A percentile compares a stretch with the other conserved stretches of the same genome.
Evolutionary conservation across 2,329 filamentous ascomycete genomes (phyloP).

Genomic region (Alternaria sp.): DNA sequence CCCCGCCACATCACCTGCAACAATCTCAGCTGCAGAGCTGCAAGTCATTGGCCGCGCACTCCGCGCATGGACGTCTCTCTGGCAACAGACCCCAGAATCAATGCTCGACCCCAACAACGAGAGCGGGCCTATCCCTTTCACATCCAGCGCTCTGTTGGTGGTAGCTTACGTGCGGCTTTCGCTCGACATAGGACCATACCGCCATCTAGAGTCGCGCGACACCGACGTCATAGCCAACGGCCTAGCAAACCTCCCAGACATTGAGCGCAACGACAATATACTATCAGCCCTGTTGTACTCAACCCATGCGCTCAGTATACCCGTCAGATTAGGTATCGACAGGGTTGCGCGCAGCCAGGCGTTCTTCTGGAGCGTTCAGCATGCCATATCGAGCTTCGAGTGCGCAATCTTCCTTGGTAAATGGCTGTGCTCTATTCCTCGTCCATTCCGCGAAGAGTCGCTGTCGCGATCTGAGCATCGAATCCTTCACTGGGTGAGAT

Average conservation of each 20-base stretch:
- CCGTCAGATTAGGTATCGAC: conserved; percentile 62
- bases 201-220: conserved; percentile 54
- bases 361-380: conserved; percentile 64
- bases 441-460: conserved; percentile 17
- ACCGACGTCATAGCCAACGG: conserved; percentile 50
- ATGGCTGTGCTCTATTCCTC: conserved; percentile 49
- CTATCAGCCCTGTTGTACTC: conserved; percentile 60
- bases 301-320: conserved; percentile 62
- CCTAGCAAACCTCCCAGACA: conserved; percentile 46
- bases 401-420: conserved; percentile 62
- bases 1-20: conserved; percentile 23
- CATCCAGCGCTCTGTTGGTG: conserved; percentile 55
- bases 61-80: conserved; percentile 43
- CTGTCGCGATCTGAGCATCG: conserved; percentile 48
- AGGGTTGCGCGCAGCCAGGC: conserved; percentile 62
- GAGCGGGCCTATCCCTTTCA: conserved; percentile 48
- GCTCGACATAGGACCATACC: conserved; percentile 54
- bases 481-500: conserved; percentile 56
- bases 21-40: conserved; percentile 27
- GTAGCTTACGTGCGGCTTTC: conserved; percentile 57
- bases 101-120: conserved; percentile 47
- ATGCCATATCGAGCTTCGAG: conserved; percentile 62
- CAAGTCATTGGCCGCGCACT: conserved; percentile 36
- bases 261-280: conserved; percentile 57
- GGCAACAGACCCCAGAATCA: conserved; percentile 45